Evolutionary conservation across 192 early-diverging fungal genomes (phyloP), one percentile per base, ranked within the genome.

Genomic region (Cetraspora pellucida): DNA sequence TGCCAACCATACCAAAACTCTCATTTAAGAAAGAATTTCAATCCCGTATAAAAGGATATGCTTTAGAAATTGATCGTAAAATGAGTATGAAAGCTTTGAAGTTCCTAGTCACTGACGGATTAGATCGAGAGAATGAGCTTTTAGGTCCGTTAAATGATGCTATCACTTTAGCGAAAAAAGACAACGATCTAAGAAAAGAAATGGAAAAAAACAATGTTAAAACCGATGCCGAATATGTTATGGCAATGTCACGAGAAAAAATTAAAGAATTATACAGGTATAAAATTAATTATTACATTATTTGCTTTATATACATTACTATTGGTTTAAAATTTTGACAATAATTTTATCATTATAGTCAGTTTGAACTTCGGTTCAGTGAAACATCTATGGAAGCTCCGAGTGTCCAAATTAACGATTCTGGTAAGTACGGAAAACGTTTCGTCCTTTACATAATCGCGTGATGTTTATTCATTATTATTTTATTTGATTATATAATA

Each of bases 41-140:
- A 2, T 37, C 28, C 0, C 30, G 17, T 10, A 1, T 37, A 9
- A 4, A 65, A 10, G 63, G 19, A 11, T n/a, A 37, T 11, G 19
- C 17, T 2, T 37, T 65, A 19, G 30, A 43, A 10, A 65, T 65
- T 65, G 19, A 43, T 44, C 63, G 31, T 65, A 30, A 37, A 31
- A 65, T 72, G 30, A 72, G 19, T 16, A 72, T 72, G 54, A 28
- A 57, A 57, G 25, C 21, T 17, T 58, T 72, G 31, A 30, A 72
- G 31, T 43, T 72, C 21, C 30, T 72, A 17, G 2, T 72, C 1
- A 72, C 31, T 5, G 17, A 72, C 43, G 47, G 70, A 52, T 72
- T 72, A 44, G 37, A 58, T 0, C 23, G 54, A 52, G 30, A 65
- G 43, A 17, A 52, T 43, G 30, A 72, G 10, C 50, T 72, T 57